Base-by-base conservation (phyloP, 2,329 filamentous ascomycete species). In the Cercospora canescens region DNA sequence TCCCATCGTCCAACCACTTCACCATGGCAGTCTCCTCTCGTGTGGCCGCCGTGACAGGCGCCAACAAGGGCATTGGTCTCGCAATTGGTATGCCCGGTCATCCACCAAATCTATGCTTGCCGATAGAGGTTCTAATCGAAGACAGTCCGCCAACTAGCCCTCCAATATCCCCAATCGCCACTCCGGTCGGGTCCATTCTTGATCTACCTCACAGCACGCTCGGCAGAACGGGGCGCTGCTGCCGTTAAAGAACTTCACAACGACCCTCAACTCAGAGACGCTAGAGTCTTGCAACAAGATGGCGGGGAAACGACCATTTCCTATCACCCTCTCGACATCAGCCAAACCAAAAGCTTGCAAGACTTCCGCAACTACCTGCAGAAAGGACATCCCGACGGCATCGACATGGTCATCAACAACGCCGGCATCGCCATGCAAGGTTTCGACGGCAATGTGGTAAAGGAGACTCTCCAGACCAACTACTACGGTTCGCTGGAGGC, bases 331-430 rank as follows among this genome's bases (percentile, higher is more conserved):
- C 75, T 86, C 1, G 84, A 86, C 68, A 84, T 87, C 57, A 80
- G 80, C 57, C 76, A 82, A 64, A 75, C 74, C 16, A 73, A 76
- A 48, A 85, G 82, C 72, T 79, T 86, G 57, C 69, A 78, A 11
- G 74, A 71, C 0, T 82, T 86, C 60, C 77, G 78, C 2, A 72
- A 76, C 1, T 76, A 79, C 50, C 62, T 86, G 45, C 78, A 79
- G 67, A 72, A 79, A 54, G 72, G 80, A 32, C 83, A 86, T 66
- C 78, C 79, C 1, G 78, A 83, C 6, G 83, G 83, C 3, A 78
- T 86, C 34, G 84, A 86, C 65, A 79, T 85, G 39, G 76, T 86
- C 11, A 81, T 86, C 74, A 86, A 86, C 75, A 86, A 86, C 66
- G 84, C 84, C 0, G 84, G 70, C 30, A 75, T 76, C 24, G 75